These are phyloP conservation scores for Cinnamomum chago DNA, from an alignment of 164 flowering plant genomes.

Conservation along the genomic window DNA sequence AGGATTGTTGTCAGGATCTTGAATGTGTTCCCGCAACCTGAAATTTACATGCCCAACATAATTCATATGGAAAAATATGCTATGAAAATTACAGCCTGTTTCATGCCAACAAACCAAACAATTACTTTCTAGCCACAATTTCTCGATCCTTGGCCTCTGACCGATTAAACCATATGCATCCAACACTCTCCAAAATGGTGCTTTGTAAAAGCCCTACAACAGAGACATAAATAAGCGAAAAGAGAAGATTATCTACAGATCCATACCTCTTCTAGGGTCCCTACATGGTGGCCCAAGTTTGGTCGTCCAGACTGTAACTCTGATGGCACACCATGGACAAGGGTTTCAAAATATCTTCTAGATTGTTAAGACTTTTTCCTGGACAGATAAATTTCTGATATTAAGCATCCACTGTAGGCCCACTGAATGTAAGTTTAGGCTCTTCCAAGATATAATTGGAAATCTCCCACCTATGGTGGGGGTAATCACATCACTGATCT, in stretches of 20 bases:
- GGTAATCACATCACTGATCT: background rate
- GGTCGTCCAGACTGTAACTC: no score
- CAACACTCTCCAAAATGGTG: slow-evolving; percentile 88
- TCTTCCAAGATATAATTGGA: background rate
- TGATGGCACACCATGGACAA: background rate
- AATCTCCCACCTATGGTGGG: background rate
- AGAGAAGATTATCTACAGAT: background rate
- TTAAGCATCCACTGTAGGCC: background rate
- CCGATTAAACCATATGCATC: slow-evolving; percentile 98
- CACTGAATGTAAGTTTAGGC: background rate
- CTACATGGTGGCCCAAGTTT: background rate
- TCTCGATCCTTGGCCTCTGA: slow-evolving; percentile 90
- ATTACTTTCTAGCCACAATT: slow-evolving; percentile 79
- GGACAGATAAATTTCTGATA: background rate
- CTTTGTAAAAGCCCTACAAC: slow-evolving; percentile 75
- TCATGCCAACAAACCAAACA: slow-evolving; percentile 10
- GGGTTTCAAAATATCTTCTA: background rate
- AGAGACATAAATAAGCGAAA: background rate
- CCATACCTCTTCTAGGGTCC: background rate
- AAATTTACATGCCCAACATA: slow-evolving; percentile 10
- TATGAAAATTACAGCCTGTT: background rate
- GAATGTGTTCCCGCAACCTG: slow-evolving; percentile 88
- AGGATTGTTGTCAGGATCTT: slow-evolving; percentile 80
- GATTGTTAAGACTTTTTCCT: background rate
- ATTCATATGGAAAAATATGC: background rate